phyloP scores from a whole-genome alignment of 257 asterid genomes.

The Jaltomata sinuosa region DNA sequence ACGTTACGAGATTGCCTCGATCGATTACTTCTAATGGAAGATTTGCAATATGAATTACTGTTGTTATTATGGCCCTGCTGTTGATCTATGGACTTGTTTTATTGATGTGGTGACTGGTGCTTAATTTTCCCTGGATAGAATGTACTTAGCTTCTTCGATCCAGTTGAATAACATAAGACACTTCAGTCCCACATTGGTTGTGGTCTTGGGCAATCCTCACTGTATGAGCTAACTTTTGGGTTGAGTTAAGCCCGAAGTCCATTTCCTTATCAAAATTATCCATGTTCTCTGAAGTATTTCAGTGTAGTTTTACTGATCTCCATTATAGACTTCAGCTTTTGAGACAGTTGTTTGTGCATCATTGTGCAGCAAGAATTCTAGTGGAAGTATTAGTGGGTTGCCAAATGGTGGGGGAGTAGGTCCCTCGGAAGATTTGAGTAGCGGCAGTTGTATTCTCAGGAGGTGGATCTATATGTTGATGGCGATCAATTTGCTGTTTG shows the following conservation, averaged over 20 bases:
- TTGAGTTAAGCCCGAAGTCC: neutral
- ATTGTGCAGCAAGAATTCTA: slow-evolving; percentile 9
- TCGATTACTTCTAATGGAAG: too few species aligned
- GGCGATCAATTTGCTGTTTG: slow-evolving; percentile 15
- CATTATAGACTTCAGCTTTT: neutral
- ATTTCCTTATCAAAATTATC: neutral
- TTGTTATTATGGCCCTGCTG: too few species aligned
- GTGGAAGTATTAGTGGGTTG: slow-evolving; percentile 34
- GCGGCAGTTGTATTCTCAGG: slow-evolving; percentile 7
- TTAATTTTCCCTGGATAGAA: neutral
- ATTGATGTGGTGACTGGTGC: neutral
- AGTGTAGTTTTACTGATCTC: neutral
- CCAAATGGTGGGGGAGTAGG: slow-evolving; percentile 6
- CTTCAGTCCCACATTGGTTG: neutral
- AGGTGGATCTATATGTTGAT: slow-evolving; percentile 11
- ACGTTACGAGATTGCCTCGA: neutral
- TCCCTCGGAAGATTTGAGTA: slow-evolving; percentile 24
- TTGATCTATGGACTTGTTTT: neutral
- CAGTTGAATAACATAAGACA: neutral
- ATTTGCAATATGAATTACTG: too few species aligned
- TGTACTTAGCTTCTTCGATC: neutral
- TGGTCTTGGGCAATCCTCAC: neutral
- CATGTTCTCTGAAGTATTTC: neutral
- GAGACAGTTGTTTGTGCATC: neutral
- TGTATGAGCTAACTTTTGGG: too few species aligned